Conservation (phyloP, 2,329 filamentous ascomycete genomes). For the Phyllosticta capitalensis region DNA sequence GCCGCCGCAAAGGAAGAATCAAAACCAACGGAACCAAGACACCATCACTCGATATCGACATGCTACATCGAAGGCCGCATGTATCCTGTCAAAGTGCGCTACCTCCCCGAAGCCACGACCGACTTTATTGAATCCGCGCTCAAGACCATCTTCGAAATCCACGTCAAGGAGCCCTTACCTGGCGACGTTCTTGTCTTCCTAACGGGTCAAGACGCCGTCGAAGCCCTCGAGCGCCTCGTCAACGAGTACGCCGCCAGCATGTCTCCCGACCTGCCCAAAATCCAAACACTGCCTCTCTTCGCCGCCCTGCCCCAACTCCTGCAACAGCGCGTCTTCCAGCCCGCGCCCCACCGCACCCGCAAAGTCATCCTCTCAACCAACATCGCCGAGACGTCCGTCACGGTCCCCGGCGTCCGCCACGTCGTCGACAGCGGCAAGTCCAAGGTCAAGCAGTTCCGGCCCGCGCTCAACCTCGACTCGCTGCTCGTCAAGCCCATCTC, state of each 20-base stretch:
- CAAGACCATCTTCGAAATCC: conserved; percentile 75
- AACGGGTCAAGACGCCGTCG: conserved; percentile 87
- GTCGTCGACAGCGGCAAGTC: conserved; percentile 91
- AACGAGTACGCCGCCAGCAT: conserved; percentile 69
- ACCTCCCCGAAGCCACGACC: conserved; percentile 63
- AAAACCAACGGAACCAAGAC: neutral
- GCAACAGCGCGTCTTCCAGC: conserved; percentile 78
- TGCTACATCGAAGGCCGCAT: conserved; percentile 78
- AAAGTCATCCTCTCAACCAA: conserved; percentile 93
- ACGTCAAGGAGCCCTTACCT: conserved; percentile 79
- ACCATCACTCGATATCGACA: conserved; percentile 33
- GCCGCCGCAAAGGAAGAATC: neutral
- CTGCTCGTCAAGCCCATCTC: conserved; percentile 85
- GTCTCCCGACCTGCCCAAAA: conserved; percentile 62
- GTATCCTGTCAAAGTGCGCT: conserved; percentile 69
- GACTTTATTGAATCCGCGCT: conserved; percentile 77
- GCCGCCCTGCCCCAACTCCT: conserved; percentile 79
- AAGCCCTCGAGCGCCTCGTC: conserved; percentile 67
- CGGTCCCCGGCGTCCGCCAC: conserved; percentile 82
- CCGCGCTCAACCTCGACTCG: conserved; percentile 78
- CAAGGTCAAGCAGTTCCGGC: conserved; percentile 86
- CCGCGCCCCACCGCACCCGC: conserved; percentile 62
- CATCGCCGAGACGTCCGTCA: conserved; percentile 97
- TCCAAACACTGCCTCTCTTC: conserved; percentile 70
- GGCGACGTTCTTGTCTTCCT: conserved; percentile 91